Percentiles rank a stretch among this genome's conserved stretches.
These are phyloP conservation scores for Volvariella surrecta DNA, from an alignment of 1,284 basidiomycete species.

Conservation along the genomic window DNA sequence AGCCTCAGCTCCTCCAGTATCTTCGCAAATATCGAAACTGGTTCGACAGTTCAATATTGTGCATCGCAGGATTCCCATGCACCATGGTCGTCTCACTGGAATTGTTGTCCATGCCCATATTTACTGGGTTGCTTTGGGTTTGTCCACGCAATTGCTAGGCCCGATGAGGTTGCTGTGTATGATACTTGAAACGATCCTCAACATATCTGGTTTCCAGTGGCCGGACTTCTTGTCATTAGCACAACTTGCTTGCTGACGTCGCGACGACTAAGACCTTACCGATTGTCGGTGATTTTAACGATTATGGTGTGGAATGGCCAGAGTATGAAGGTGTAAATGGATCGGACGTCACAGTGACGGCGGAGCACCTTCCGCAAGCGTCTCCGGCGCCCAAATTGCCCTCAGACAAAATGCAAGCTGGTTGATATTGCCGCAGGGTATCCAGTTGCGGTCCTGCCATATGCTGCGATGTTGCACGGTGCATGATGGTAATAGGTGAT, in stretches of 20 bases:
- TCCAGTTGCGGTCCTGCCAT: slow-evolving; percentile 39
- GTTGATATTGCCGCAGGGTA: slow-evolving; percentile 48
- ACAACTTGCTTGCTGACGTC: not conserved
- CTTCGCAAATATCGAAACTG: slow-evolving; percentile 54
- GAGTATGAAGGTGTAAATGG: slow-evolving; percentile 42
- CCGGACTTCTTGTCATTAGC: slow-evolving; percentile 25
- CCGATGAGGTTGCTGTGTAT: not conserved
- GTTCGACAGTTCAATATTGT: slow-evolving; percentile 2
- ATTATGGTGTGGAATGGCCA: slow-evolving; percentile 45
- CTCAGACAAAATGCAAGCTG: slow-evolving; percentile 45
- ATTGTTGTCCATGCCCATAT: slow-evolving; percentile 33
- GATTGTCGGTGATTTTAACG: slow-evolving; percentile 48
- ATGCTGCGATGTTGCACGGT: slow-evolving; percentile 26
- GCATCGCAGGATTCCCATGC: not conserved
- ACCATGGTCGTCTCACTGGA: slow-evolving; percentile 35
- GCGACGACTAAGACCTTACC: slow-evolving; percentile 16
- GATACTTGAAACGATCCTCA: not conserved
- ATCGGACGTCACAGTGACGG: slow-evolving; percentile 38
- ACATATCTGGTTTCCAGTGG: slow-evolving; percentile 32
- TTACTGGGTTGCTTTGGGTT: slow-evolving; percentile 29
- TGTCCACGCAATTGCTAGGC: slow-evolving; percentile 46
- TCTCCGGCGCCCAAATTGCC: slow-evolving; percentile 44
- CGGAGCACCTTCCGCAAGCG: slow-evolving; percentile 52
- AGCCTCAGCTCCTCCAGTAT: slow-evolving; percentile 38
- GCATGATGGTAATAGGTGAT: not conserved